Percentiles rank a stretch among this genome's conserved stretches.
Evolutionary conservation across 2,329 filamentous ascomycete genomes (phyloP).

Genomic region (Waltergamsia citrina): DNA sequence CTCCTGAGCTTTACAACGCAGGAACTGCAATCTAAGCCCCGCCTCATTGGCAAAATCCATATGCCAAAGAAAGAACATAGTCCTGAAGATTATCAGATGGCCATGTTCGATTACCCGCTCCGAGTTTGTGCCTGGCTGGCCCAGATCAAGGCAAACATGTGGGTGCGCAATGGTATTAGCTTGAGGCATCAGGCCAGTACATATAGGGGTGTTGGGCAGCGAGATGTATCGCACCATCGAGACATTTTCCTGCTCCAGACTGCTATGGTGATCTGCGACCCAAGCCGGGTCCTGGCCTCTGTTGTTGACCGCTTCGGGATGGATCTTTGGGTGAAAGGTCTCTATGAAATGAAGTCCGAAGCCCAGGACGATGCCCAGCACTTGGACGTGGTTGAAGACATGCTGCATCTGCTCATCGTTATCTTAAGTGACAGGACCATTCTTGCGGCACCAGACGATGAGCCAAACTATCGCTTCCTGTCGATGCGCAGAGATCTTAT

Average conservation of each 20-base stretch:
- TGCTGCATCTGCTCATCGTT: slow-evolving; percentile 87
- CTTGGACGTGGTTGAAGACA: slow-evolving; percentile 89
- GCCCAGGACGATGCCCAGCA: slow-evolving; percentile 82
- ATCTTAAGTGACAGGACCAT: slow-evolving; percentile 82
- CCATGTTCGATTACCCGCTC: slow-evolving; percentile 85
- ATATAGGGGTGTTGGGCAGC: slow-evolving; percentile 79
- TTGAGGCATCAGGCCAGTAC: slow-evolving; percentile 90
- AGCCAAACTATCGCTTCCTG: slow-evolving; percentile 53
- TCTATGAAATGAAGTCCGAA: slow-evolving; percentile 62
- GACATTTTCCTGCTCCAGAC: slow-evolving; percentile 93
- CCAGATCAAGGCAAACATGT: slow-evolving; percentile 97
- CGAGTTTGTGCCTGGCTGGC: slow-evolving; percentile 93
- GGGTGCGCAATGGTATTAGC: slow-evolving; percentile 96
- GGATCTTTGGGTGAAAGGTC: slow-evolving; percentile 75
- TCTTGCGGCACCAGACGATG: slow-evolving; percentile 59
- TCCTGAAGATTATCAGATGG: slow-evolving; percentile 73
- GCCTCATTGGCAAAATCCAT: slow-evolving; percentile 49
- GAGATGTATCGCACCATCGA: slow-evolving; percentile 88
- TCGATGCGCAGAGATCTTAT: slow-evolving; percentile 82
- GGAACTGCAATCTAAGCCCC: slow-evolving; percentile 57
- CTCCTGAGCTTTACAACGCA: slow-evolving; percentile 64
- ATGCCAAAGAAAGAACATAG: slow-evolving; percentile 47
- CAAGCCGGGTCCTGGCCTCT: slow-evolving; percentile 74
- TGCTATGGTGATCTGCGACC: slow-evolving; percentile 77
- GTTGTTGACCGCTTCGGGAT: slow-evolving; percentile 90